These are phyloP conservation scores for Chrysanthemum lavandulifolium DNA, from an alignment of 129 eudicot genomes.

Conservation along the genomic window DNA sequence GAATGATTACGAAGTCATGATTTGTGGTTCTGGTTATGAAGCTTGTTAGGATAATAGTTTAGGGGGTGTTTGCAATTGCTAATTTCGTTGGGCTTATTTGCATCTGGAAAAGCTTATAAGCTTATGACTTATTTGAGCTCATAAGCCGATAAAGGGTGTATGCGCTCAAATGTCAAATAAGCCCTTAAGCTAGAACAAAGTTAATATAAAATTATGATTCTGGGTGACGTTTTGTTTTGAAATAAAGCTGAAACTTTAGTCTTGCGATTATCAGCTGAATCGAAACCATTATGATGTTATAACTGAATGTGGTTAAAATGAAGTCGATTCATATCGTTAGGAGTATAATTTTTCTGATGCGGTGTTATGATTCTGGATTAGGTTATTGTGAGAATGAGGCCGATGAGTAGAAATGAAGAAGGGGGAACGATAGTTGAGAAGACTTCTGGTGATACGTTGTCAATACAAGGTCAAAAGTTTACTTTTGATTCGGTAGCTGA, in stretches of 20 bases:
- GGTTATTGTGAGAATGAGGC: constrained; percentile 93
- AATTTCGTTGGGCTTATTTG: too few relatives aligned
- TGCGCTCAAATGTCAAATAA: too few relatives aligned
- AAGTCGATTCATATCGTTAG: neutral
- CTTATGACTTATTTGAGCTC: too few relatives aligned
- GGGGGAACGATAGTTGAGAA: constrained; percentile 66
- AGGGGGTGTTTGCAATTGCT: too few relatives aligned
- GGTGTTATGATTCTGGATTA: constrained; percentile 18
- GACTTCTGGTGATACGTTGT: constrained; percentile 59
- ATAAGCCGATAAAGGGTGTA: too few relatives aligned
- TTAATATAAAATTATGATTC: too few relatives aligned
- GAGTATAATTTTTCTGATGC: neutral
- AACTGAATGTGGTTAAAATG: neutral
- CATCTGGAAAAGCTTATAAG: too few relatives aligned
- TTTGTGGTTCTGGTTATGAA: neutral
- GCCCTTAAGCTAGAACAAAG: too few relatives aligned
- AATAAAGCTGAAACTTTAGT: neutral
- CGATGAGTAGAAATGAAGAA: constrained; percentile 65
- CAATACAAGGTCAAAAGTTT: constrained; percentile 69
- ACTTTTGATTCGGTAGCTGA: constrained; percentile 88
- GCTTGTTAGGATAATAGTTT: neutral
- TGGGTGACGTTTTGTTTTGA: too few relatives aligned
- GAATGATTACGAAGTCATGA: neutral
- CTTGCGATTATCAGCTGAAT: neutral
- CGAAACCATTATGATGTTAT: neutral